Evolutionary conservation across 2,329 filamentous ascomycete species (phyloP), one percentile per base, ranked within the genome.

Genomic region (Pseudogymnoascus sp.): DNA sequence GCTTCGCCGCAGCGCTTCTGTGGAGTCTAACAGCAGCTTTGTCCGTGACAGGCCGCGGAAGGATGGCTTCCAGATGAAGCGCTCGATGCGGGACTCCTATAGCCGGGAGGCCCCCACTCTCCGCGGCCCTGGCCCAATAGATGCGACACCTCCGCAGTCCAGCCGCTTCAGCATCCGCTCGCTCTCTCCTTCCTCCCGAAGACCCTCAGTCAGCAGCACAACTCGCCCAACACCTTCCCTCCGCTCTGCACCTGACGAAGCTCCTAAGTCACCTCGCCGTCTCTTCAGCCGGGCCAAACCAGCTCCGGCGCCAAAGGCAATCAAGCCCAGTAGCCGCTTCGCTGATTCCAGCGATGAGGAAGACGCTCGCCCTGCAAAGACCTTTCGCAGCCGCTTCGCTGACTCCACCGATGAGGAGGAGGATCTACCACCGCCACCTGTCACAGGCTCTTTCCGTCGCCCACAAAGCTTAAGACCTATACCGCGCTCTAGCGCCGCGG

Each of bases 21-120:
- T 86, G 67, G 86, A 83, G 29, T 91, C 88, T 69, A 87, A 90
- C 49, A 96, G 90, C 75, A 96, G 91, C 72, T 96, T 96, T 77
- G 88, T 84, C 70, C 87, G 90, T 29, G 75, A 78, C 45, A 81
- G 83, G 65, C 76, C 81, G 38, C 72, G 76, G 60, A 71, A 73
- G 5, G 74, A 79, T 45, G 79, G 80, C 0, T 82, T 85, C 61
- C 81, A 78, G 1, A 90, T 96, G 79, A 86, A 87, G 63, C 82
- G 80, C 60, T 91, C 89, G 1, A 90, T 96, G 89, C 83, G 92
- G 64, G 76, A 75, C 26, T 71, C 74, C 29, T 71, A 74, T 16
- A 55, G 29, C 72, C 77, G 43, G 16, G 60, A 38, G 23, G 12
- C 43, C 10, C 60, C 67, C 43, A 55, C 41, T 11, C 67, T 70